Base-by-base conservation (phyloP, 2,329 filamentous ascomycete species). In the Zymoseptoria pseudotritici region DNA sequence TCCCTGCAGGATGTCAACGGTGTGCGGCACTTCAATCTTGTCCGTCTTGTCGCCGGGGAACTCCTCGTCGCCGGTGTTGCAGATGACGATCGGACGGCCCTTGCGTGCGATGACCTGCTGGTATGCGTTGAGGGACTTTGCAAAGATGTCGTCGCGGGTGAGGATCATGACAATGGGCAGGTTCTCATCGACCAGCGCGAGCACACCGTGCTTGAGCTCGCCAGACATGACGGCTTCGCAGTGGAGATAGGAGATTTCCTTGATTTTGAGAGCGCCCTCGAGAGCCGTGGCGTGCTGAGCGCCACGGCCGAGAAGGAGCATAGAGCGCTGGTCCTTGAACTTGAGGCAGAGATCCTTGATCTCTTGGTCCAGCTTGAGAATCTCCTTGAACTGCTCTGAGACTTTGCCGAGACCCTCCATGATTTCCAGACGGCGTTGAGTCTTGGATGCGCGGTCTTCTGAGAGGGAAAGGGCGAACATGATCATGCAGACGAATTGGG, bases 141-240 rank as follows among this genome's bases (percentile, higher is more conserved):
- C 89, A 81, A 99, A 99, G 73, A 99, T 88, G 70, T 91, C 84
- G 74, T 99, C 94, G 62, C 94, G 89, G 58, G 94, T 99, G 63
- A 99, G 83, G 73, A 99, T 97, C 94, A 99, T 99, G 78, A 99
- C 96, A 76, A 99, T 99, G 64, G 94, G 94, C 46, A 99, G 86
- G 79, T 96, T 93, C 84, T 99, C 94, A 72, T 99, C 94, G 61
- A 99, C 94, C 64, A 99, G 84, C 57, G 94, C 94, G 74, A 99
- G 82, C 56, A 99, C 94, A 82, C 94, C 94, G 78, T 99, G 94
- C 86, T 99, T 99, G 71, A 99, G 85, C 80, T 99, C 94, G 78
- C 94, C 94, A 66, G 94, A 97, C 94, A 99, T 99, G 82, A 99
- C 94, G 70, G 94, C 94, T 81, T 99, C 94, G 78, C 94, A 99